Percentiles rank a stretch among this genome's conserved stretches.
phyloP scores from a whole-genome alignment of 1,139 yeast species.

The Saccharomyces pastorianus region DNA sequence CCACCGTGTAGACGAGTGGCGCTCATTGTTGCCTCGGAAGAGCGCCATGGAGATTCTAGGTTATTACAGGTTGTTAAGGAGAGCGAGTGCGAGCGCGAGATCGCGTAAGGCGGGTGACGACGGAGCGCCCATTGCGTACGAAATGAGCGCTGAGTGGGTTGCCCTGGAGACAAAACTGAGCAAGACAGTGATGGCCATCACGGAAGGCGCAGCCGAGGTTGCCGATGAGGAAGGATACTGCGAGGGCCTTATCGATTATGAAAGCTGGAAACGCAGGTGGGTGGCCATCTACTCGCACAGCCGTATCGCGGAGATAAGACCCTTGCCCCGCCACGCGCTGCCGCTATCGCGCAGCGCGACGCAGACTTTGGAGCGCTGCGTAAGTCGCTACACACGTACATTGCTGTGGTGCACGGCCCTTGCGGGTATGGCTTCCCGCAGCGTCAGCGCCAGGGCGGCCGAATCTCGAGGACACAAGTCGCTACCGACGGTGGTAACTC shows the following conservation, averaged over 20 bases:
- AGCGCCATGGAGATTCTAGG: conserved; percentile 24
- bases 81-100: background rate
- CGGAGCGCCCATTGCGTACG: conserved; percentile 28
- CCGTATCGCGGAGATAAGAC: conserved; percentile 16
- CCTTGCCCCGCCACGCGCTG: conserved; percentile 12
- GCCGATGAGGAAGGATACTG: conserved; percentile 2
- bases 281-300: conserved; percentile 19
- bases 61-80: conserved; percentile 21
- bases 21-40: conserved; percentile 15
- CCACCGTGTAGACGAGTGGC: conserved; percentile 29
- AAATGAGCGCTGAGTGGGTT: conserved; percentile 26
- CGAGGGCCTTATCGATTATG: conserved; percentile 12
- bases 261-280: conserved; percentile 29
- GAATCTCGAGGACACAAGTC: conserved; percentile 18
- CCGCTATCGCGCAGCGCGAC: conserved; percentile 11
- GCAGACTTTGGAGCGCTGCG: conserved; percentile 9
- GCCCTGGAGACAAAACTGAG: conserved; percentile 25
- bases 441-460: background rate
- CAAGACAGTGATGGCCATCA: conserved; percentile 2
- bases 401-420: conserved; percentile 19
- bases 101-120: conserved; percentile 1
- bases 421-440: background rate
- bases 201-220: background rate
- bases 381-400: conserved; percentile 13
- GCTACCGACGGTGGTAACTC: conserved; percentile 13